Evolutionary conservation across 2,329 filamentous ascomycete genomes (phyloP).

Genomic region (Myriangium duriaei): DNA sequence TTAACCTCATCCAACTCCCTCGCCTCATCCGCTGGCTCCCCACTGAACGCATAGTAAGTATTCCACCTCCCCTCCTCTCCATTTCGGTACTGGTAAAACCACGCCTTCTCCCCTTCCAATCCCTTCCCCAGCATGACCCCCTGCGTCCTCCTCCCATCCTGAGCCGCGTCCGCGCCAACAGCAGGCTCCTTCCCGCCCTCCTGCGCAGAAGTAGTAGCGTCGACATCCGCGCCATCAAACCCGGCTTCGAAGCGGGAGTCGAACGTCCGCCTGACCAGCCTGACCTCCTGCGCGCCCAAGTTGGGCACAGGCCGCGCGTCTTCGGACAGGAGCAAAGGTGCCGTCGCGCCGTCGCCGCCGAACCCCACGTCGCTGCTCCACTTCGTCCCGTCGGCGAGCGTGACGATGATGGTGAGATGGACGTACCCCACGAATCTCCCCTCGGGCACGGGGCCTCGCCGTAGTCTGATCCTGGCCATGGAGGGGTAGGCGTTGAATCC

Average conservation of each 20-base stretch:
- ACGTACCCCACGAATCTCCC: slow-evolving; percentile 18
- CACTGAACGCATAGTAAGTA: slow-evolving; percentile 31
- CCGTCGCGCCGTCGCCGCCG: slow-evolving; percentile 48
- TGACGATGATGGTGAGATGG: slow-evolving; percentile 34
- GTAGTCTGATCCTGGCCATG: slow-evolving; percentile 24
- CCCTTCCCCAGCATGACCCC: too few relatives aligned
- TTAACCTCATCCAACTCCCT: slow-evolving; percentile 48
- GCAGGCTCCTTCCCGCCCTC: too few relatives aligned
- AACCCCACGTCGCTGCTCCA: slow-evolving; percentile 52
- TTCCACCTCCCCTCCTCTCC: slow-evolving; percentile 26
- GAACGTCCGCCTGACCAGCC: slow-evolving; percentile 1
- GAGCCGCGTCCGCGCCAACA: slow-evolving; percentile 2
- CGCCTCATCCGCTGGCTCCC: slow-evolving; percentile 41
- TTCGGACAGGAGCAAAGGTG: too few relatives aligned
- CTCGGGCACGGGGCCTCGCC: slow-evolving; percentile 15
- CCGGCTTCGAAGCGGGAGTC: too few relatives aligned
- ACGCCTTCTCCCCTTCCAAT: too few relatives aligned
- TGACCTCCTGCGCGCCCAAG: slow-evolving; percentile 7
- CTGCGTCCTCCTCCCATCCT: slow-evolving; percentile 4
- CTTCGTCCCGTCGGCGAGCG: slow-evolving; percentile 33
- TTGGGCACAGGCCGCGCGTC: slow-evolving; percentile 6
- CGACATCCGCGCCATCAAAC: too few relatives aligned
- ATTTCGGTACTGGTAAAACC: slow-evolving; percentile 50
- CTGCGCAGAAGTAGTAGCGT: too few relatives aligned
- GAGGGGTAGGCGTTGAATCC: slow-evolving; percentile 34